Conservation (phyloP, 2,329 filamentous ascomycete species). For the Cercospora sp. region DNA sequence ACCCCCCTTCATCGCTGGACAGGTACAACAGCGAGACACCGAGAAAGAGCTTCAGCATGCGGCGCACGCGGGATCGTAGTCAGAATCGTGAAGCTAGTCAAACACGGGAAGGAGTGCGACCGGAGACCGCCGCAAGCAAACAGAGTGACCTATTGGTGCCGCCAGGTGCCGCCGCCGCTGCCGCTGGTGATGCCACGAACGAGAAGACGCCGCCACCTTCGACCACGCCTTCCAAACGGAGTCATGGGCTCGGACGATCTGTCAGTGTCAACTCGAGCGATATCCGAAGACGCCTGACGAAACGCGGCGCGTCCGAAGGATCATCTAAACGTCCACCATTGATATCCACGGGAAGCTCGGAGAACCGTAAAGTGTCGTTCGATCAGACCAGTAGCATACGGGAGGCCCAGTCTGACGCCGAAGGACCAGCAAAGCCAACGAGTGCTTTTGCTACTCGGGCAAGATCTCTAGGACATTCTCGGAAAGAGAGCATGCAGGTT, state of each 20-base stretch:
- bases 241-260: conserved; percentile 69
- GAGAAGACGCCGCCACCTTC: conserved; percentile 23
- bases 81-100: conserved; percentile 44
- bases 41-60: conserved; percentile 87
- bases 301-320: conserved; percentile 56
- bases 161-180: conserved; percentile 34
- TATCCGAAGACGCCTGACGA: conserved; percentile 64
- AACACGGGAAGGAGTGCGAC: conserved; percentile 48
- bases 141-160: conserved; percentile 69
- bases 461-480: conserved; percentile 84
- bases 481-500: conserved; percentile 88
- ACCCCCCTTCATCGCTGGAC: conserved; percentile 73
- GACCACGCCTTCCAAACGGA: conserved; percentile 12
- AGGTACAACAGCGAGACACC: conserved; percentile 73
- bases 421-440: conserved; percentile 38
- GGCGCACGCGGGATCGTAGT: conserved; percentile 54
- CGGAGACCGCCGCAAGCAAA: conserved; percentile 56
- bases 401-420: conserved; percentile 53
- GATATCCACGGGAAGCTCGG: conserved; percentile 30
- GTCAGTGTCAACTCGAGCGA: conserved; percentile 91
- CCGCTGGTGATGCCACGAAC: conserved; percentile 52
- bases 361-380: conserved; percentile 37
- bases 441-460: conserved; percentile 69
- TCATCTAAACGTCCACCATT: conserved; percentile 43
- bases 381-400: conserved; percentile 37